Base-by-base conservation (phyloP, 106 monocot genomes). In the Phalaenopsis aphrodite region DNA sequence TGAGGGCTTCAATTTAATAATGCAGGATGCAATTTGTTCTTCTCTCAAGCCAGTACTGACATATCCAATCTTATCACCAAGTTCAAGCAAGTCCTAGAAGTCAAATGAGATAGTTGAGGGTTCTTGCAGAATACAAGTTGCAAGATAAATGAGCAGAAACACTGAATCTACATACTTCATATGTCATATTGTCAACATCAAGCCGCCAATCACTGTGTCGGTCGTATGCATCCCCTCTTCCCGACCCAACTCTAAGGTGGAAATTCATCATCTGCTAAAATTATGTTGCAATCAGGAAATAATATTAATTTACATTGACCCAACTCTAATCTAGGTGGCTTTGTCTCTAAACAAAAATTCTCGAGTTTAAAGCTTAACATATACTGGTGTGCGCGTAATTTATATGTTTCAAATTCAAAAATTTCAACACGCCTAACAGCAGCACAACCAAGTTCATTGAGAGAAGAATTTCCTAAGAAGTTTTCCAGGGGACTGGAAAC, bases 21-120 rank as follows among this genome's bases (percentile, higher is more conserved):
- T 83, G 38, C 55, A 79, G 73, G 79, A 78, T 41, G 71, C 0
- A 47, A 95, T 91, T 73, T 95, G 91, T 49, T 95, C 95, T 82
- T 95, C 93, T 42, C 85, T 85, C 81, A 95, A 83, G 5, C 95
- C 95, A 11, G 95, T 93, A 86, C 83, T 95, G 16, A 95, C 93
- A 80, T 93, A 85, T 4, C 95, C 95, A 56, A 95, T 95, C 78
- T 72, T 93, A 5, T 95, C 95, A 36, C 82, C 90, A 30, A 95
- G 84, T 57, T 93, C 95, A 18, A 95, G 89, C 86, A 95, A 79
- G 65, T 95, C 95, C 95, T 95, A 82, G 30, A 72, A 75, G 4
- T 47, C 5, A 58, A 41, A 37, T 43, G 16, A 42, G 38, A 61
- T n/a, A 61, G 19, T 10, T 61, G 2, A 61, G 61, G 21, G 61